Evolutionary conservation across 1,284 basidiomycete species (phyloP), one percentile per base, ranked within the genome.

Genomic region (Somion occarium): DNA sequence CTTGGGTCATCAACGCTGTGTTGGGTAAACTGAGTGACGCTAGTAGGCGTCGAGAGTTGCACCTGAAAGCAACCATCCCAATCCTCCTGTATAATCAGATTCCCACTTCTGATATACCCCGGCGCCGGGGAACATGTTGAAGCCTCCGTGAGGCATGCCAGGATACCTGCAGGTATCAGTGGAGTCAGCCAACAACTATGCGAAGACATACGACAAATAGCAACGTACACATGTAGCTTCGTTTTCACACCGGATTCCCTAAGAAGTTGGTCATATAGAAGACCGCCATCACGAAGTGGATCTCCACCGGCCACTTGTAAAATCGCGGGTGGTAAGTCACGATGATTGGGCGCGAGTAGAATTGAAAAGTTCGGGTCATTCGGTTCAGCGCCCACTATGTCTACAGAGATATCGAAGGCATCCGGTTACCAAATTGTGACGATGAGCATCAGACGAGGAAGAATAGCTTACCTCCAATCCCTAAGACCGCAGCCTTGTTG

Each of bases 251-350:
- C 56, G 2, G 54, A 56, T 41, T 61, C 60, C 11, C 52, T 52
- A 11, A 63, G 48, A 5, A 59, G 41, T 38, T 51, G 55, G 22
- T 57, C 59, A 46, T 63, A 62, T 1, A 62, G 42, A 18, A 58
- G 26, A 3, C 55, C 60, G 25, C 62, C 60, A 42, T 65, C 62
- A 13, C 61, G 56, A 13, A 59, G 39, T n/a, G 57, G 54, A 37
- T 63, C 61, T 19, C 49, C 41, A 3, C 53, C 61, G 19, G 38
- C 43, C 4, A 58, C 49, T 46, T 64, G 62, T 2, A 64, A 38
- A 53, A 53, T 59, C 13, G 56, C 47, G 2, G 57, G 57, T 2
- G 62, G 55, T 3, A 64, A 53, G 22, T 52, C 59, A 1, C 18
- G 39, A 38, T 57, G 56, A 1, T 56, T 55, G 5, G 51, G 45